Conservation (phyloP, 2,329 filamentous ascomycete genomes). For the Aspergillus fructus region DNA sequence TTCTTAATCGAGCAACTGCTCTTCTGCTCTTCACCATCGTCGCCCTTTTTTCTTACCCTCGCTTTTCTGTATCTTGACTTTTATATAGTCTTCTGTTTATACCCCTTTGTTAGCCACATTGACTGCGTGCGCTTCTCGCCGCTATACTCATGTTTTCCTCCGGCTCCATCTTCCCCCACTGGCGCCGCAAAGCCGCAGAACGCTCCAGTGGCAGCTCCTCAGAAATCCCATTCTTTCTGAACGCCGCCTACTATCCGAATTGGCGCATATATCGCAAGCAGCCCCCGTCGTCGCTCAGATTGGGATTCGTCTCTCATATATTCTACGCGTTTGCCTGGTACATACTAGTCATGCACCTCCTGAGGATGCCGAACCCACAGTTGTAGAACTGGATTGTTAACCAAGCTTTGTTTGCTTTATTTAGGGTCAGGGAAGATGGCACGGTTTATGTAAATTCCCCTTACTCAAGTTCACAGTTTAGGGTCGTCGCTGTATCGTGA, state of each 20-base stretch:
- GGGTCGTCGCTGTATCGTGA: not conserved
- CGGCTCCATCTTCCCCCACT: constrained; percentile 24
- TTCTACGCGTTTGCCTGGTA: constrained; percentile 78
- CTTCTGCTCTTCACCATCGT: constrained; percentile 6
- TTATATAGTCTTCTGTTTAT: not conserved
- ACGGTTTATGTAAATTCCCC: constrained; percentile 66
- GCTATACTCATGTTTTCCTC: constrained; percentile 22
- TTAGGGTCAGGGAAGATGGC: constrained; percentile 67
- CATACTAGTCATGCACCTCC: constrained; percentile 23
- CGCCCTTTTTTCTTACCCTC: constrained; percentile 1
- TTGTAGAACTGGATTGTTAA: constrained; percentile 24
- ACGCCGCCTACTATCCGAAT: constrained; percentile 85
- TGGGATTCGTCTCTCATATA: constrained; percentile 74
- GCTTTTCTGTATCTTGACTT: not conserved
- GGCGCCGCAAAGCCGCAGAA: constrained; percentile 26
- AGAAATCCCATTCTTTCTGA: constrained; percentile 50
- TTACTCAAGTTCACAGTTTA: constrained; percentile 10
- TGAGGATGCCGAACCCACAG: constrained; percentile 5
- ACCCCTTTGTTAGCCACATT: not conserved
- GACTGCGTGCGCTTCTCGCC: not conserved
- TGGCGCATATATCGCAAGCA: constrained; percentile 70
- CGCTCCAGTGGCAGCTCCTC: constrained; percentile 27
- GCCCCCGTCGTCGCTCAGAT: constrained; percentile 71
- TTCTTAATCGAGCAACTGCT: constrained; percentile 15
- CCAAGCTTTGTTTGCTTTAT: constrained; percentile 20